Base-by-base conservation (phyloP, 306 rosid genomes). In the Arachis stenosperma region DNA sequence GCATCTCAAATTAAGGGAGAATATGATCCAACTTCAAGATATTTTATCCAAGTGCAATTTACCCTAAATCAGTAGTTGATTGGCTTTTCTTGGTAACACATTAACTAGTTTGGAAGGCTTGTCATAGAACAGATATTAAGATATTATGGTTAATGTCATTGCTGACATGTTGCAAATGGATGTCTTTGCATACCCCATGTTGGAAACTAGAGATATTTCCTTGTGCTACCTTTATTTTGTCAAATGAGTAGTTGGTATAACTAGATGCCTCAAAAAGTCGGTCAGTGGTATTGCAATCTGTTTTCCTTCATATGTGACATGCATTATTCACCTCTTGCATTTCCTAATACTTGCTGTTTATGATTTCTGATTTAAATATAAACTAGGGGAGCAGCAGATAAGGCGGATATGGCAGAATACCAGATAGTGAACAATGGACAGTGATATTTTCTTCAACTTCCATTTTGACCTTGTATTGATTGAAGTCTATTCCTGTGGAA, bases 321-420 rank as follows among this genome's bases (percentile, higher is more conserved):
- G 54, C 60, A n/a, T 61, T 22, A 1, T 62, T 71, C 61, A 50
- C 51, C 70, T 40, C 53, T 17, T 70, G 71, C 77, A 50, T 50
- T 39, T 63, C 29, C 74, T 77, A 67, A 75, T 60, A 67, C 17
- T 33, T 44, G 70, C 51, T 57, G 29, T 42, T 40, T 59, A 17
- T 67, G 52, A 55, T 60, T 39, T 66, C 8, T 66, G 50, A 53
- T 56, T 27, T 54, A 70, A n/a, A 12, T 68, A 53, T 29, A 27
- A 63, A 71, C 68, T 52, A 73, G 79, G 83, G 69, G 65, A 43
- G 66, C 61, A 8, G 74, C 54, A 44, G 52, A 50, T 64, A 74
- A 44, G 40, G 30, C 14, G 67, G 51, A 55, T 66, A 14, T 3
- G 30, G 39, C 67, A 61, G 65, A 74, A 67, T 42, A 52, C n/a